Conservation (phyloP, 1,139 yeast species). For the Entelexis paramagnoliae region DNA sequence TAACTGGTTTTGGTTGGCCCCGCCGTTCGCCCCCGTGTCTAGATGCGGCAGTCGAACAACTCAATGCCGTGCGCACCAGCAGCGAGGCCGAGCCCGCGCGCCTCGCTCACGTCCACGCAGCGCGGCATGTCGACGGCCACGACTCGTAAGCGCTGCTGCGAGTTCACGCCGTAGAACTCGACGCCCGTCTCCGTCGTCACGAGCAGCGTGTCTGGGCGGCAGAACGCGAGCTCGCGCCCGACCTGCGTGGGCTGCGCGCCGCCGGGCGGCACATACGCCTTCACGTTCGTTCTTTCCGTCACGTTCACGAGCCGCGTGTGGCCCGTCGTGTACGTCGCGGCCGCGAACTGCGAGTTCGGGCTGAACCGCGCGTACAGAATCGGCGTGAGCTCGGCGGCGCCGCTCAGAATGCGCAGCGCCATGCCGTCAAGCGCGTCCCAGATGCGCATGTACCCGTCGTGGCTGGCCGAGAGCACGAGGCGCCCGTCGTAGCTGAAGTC, state of each 20-base stretch:
- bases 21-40: neutral
- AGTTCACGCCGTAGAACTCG: conserved; percentile 11
- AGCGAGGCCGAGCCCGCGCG: conserved; percentile 1
- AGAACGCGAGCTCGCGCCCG: conserved; percentile 8
- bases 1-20: too few relatives aligned
- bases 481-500: conserved; percentile 72
- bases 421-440: conserved; percentile 49
- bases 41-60: neutral
- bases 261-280: conserved; percentile 2
- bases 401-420: conserved; percentile 15
- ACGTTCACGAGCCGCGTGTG: conserved; percentile 12
- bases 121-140: neutral
- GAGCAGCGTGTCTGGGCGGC: conserved; percentile 6
- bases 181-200: conserved; percentile 42
- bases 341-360: conserved; percentile 13
- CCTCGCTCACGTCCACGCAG: conserved; percentile 6
- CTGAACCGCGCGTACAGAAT: conserved; percentile 10
- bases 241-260: neutral
- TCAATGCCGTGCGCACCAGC: conserved; percentile 9
- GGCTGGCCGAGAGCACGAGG: conserved; percentile 74
- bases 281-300: conserved; percentile 3
- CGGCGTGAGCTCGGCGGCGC: conserved; percentile 10
- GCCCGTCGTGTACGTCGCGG: conserved; percentile 11
- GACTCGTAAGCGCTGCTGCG: neutral
- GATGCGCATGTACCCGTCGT: conserved; percentile 77